Percentiles rank a stretch among this genome's conserved stretches.
Conservation (phyloP, 176 grass and related monocot species). For the Eragrostis nindensis region DNA sequence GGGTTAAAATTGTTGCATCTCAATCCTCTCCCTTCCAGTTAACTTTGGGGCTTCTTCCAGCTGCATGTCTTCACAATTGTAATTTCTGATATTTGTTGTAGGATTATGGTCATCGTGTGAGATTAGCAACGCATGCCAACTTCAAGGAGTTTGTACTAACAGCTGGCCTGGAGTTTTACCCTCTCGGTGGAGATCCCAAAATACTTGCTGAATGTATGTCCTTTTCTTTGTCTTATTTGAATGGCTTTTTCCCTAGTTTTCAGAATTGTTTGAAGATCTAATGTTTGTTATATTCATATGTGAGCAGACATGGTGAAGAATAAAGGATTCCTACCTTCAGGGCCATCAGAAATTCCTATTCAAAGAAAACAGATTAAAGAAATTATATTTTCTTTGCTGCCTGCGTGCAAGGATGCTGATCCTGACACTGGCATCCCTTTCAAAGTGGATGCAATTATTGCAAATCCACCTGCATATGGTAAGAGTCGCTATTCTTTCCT, state of each 20-base stretch:
- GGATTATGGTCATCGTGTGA: conserved; percentile 93
- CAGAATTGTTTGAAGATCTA: conserved; percentile 14
- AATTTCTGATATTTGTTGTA: conserved; percentile 38
- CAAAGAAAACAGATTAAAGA: conserved; percentile 97
- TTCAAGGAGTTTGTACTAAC: conserved; percentile 94
- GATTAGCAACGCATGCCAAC: conserved; percentile 95
- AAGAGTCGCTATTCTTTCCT: conserved; percentile 35
- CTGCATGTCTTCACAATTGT: background rate
- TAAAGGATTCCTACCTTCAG: conserved; percentile 94
- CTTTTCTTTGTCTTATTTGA: conserved; percentile 22
- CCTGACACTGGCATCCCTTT: conserved; percentile 69
- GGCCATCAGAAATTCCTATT: conserved; percentile 84
- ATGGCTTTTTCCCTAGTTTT: background rate
- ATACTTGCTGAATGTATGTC: conserved; percentile 81
- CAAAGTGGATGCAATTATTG: conserved; percentile 91
- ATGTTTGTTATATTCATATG: conserved; percentile 24
- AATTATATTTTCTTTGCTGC: conserved; percentile 84
- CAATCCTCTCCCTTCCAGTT: background rate
- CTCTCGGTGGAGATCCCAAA: conserved; percentile 94
- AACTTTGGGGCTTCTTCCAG: conserved; percentile 24
- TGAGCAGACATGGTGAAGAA: conserved; percentile 97
- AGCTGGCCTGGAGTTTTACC: conserved; percentile 92
- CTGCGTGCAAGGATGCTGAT: conserved; percentile 81
- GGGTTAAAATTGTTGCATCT: conserved; percentile 34
- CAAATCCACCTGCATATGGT: conserved; percentile 95